phyloP scores from a whole-genome alignment of 176 grass and related monocot genomes.

The Oryza punctata region DNA sequence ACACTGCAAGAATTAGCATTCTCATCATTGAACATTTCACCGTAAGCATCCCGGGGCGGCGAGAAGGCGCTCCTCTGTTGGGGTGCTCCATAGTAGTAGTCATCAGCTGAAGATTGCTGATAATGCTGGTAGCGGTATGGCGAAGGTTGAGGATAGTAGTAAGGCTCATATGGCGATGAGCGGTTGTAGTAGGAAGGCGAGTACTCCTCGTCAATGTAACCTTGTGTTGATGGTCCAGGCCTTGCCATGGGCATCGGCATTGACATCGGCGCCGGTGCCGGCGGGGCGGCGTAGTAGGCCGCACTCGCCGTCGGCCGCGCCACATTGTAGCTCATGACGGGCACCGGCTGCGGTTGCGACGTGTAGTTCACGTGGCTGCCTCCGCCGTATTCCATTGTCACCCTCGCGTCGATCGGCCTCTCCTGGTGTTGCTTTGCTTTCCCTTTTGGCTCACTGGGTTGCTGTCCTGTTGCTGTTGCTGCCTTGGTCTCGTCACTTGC shows the following conservation, averaged over 20 bases:
- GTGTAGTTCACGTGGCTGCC: constrained; percentile 6
- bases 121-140: constrained; percentile 35
- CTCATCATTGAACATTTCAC: constrained; percentile 68
- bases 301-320: constrained; percentile 53
- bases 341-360: constrained; percentile 23
- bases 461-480: neutral
- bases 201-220: constrained; percentile 52
- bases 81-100: constrained; percentile 59
- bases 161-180: constrained; percentile 40
- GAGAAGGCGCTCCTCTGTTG: constrained; percentile 44
- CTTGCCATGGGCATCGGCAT: constrained; percentile 13
- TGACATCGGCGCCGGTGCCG: neutral
- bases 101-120: constrained; percentile 2
- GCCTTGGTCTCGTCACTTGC: neutral
- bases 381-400: constrained; percentile 39
- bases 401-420: constrained; percentile 42
- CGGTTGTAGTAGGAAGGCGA: constrained; percentile 43
- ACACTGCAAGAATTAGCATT: constrained; percentile 62
- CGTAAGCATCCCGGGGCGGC: constrained; percentile 43
- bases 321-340: constrained; percentile 60
- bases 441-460: constrained; percentile 9
- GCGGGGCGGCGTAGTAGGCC: constrained; percentile 55
- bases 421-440: constrained; percentile 23
- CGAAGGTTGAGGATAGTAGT: constrained; percentile 43
- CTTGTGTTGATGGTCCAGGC: constrained; percentile 40